Conservation (phyloP, 345 rosid genomes). For the Hibiscus tridactylites region DNA sequence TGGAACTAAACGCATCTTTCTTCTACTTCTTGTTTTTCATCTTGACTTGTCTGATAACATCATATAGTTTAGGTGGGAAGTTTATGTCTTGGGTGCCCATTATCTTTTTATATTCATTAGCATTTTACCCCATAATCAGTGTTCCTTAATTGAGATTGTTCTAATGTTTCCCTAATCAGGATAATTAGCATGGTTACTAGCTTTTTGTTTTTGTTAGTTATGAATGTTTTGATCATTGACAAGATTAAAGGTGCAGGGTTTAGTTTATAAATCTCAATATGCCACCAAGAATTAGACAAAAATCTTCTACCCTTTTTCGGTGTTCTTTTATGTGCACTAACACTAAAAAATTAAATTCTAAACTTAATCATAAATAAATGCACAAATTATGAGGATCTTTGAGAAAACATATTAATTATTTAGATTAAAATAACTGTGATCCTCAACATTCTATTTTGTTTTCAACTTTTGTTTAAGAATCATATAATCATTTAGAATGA, state of each 20-base stretch:
- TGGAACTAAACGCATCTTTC: constrained; percentile 34
- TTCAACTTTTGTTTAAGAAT: background rate
- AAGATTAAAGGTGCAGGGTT: too few relatives aligned
- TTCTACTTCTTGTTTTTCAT: background rate
- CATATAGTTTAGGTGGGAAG: constrained; percentile 39
- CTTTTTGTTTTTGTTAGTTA: too few relatives aligned
- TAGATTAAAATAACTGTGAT: too few relatives aligned
- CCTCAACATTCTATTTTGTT: constrained; percentile 21
- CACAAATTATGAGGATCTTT: background rate
- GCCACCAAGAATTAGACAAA: too few relatives aligned
- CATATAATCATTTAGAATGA: background rate
- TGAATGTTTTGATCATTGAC: too few relatives aligned
- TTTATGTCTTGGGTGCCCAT: constrained; percentile 27
- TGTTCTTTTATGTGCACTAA: too few relatives aligned
- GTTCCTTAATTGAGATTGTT: constrained; percentile 9
- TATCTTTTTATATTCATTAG: constrained; percentile 24
- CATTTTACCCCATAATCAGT: constrained; percentile 13
- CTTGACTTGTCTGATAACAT: constrained; percentile 19
- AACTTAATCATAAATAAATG: too few relatives aligned
- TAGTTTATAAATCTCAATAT: too few relatives aligned
- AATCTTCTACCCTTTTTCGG: too few relatives aligned
- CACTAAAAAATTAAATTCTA: too few relatives aligned
- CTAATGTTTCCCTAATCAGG: constrained; percentile 16
- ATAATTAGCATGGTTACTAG: constrained; percentile 13
- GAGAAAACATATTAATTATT: background rate